Conservation (phyloP, 345 rosid genomes). For the Hirschfeldia incana region DNA sequence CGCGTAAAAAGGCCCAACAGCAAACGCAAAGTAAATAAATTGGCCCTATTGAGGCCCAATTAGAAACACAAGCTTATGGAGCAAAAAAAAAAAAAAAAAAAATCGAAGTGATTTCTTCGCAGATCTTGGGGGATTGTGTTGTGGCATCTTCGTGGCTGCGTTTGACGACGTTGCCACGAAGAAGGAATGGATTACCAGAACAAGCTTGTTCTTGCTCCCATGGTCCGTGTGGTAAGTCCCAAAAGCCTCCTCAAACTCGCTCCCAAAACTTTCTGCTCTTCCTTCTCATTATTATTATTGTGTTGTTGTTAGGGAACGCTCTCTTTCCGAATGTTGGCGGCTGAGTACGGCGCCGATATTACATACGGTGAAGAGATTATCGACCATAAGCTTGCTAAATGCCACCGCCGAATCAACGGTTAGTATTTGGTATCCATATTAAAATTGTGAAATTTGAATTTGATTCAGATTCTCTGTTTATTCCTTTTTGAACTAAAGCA, state of each 20-base stretch:
- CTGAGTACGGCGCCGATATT: conserved; percentile 90
- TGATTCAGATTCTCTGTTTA: not conserved
- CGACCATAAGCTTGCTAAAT: conserved; percentile 76
- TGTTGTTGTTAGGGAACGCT: conserved; percentile 65
- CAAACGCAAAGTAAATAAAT: not conserved
- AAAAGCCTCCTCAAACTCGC: not conserved
- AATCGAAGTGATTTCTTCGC: not conserved
- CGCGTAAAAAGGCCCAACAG: too few species aligned
- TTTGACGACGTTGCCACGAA: conserved; percentile 26
- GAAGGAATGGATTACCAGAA: conserved; percentile 69
- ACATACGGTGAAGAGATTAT: conserved; percentile 90
- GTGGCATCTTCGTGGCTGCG: conserved; percentile 24
- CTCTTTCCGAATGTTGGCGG: conserved; percentile 73
- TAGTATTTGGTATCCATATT: not conserved
- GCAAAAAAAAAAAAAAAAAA: too few species aligned
- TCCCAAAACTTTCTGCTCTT: not conserved
- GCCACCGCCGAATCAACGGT: conserved; percentile 74
- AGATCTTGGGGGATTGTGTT: conserved; percentile 18
- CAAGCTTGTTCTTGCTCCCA: conserved; percentile 93
- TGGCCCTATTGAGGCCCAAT: not conserved
- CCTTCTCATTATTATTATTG: not conserved
- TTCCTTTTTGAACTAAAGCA: too few species aligned
- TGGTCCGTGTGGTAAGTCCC: conserved; percentile 91
- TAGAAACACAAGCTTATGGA: not conserved
- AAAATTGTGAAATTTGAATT: not conserved